Base-by-base conservation (phyloP, 305 asterid genomes). In the Salvia sclarea region DNA sequence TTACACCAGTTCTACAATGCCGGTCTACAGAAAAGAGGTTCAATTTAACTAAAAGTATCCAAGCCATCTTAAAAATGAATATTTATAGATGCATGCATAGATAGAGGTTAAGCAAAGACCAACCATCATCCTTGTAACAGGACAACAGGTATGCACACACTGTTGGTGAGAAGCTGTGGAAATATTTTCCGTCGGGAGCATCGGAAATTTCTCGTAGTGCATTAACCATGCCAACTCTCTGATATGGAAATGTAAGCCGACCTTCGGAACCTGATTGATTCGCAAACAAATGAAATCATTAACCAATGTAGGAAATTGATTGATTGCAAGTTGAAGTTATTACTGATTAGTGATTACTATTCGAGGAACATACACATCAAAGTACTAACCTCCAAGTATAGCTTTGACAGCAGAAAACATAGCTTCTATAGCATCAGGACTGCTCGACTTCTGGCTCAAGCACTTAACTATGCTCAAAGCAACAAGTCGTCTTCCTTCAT, bases 91-190 rank as follows among this genome's bases (percentile, higher is more conserved):
- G 58, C 52, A 76, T 8, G n/a, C 3, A 56, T 16, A 49, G 38
- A 56, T 5, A 71, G 47, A 76, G 77, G 55, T 68, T 44, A 71
- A 70, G 69, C 66, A 69, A 44, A 63, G 69, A 80, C 86, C 61
- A 82, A 90, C 99, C 99, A 61, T 95, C 99, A 75, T 95, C 98
- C 86, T 84, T 91, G 89, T 89, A 91, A 77, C 78, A 85, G 56
- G 95, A 83, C 75, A 82, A 69, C 70, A 95, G 84, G 79, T 84
- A 88, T 72, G 85, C 68, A 76, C 97, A 91, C 64, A 95, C 80
- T 63, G 82, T 76, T 64, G 82, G 87, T 61, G 90, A 83, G 84
- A 95, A 74, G 84, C 81, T 84, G 75, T 74, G 85, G 72, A 88
- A 79, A 77, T 86, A 86, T 87, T 83, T 95, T 74, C 99, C 99